These are phyloP conservation scores for Nemania bipapillata DNA, from an alignment of 2,329 filamentous ascomycete species.

Conservation along the genomic window DNA sequence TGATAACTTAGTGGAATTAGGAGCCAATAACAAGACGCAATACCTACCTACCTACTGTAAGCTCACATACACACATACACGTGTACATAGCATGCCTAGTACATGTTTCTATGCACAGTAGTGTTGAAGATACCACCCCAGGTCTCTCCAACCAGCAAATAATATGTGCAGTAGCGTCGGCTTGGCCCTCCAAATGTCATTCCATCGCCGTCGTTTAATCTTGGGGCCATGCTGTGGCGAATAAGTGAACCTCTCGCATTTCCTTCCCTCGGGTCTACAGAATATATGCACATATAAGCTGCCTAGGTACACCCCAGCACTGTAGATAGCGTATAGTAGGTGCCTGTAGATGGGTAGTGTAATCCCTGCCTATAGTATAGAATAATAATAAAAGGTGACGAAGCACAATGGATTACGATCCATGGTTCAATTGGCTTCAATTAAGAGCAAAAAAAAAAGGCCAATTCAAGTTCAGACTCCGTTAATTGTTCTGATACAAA, in stretches of 20 bases:
- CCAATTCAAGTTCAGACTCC: neutral
- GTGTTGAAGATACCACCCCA: slow-evolving; percentile 11
- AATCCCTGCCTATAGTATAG: neutral
- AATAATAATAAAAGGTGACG: neutral
- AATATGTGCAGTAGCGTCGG: slow-evolving; percentile 25
- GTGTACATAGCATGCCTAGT: neutral
- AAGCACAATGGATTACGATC: slow-evolving; percentile 5
- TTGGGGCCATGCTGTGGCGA: neutral
- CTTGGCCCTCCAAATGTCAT: slow-evolving; percentile 20
- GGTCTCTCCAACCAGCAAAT: slow-evolving; percentile 22
- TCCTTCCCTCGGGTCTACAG: neutral
- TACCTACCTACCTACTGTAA: neutral
- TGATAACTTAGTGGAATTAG: slow-evolving; percentile 9
- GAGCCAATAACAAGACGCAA: slow-evolving; percentile 24
- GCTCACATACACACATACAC: slow-evolving; percentile 2
- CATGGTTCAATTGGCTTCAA: neutral
- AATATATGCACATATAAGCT: too few species aligned
- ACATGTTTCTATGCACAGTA: too few species aligned
- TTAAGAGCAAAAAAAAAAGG: neutral
- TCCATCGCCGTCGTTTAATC: neutral
- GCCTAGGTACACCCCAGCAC: neutral
- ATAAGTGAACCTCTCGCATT: neutral
- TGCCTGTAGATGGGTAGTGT: neutral
- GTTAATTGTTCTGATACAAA: neutral
- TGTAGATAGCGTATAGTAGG: neutral